A percentile compares a stretch with the other conserved stretches of the same genome.
Evolutionary conservation across 768 basidiomycete species (phyloP).

Genomic region (Lentinula aciculospora): DNA sequence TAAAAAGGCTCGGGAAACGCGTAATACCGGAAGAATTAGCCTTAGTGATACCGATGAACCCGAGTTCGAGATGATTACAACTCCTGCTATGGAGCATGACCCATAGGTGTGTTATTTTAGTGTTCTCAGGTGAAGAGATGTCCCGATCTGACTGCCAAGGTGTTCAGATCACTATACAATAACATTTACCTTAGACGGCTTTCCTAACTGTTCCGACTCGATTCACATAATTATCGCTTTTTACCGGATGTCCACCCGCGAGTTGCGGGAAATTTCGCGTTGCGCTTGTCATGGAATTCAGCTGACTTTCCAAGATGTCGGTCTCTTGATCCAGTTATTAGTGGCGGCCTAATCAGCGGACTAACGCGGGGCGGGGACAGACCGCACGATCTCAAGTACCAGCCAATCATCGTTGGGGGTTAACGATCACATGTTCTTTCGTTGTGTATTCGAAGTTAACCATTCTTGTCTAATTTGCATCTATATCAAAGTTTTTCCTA

Average conservation of each 20-base stretch:
- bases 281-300: no score
- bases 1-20: constrained; percentile 38
- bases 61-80: constrained; percentile 35
- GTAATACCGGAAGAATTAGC: constrained; percentile 9
- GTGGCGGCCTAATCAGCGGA: background rate
- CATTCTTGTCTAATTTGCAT: background rate
- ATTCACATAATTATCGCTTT: background rate
- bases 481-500: background rate
- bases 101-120: constrained; percentile 11
- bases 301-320: no score
- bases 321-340: background rate
- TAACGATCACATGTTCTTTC: constrained; percentile 1
- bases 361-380: background rate
- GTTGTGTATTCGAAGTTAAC: background rate
- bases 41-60: constrained; percentile 25
- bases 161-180: background rate
- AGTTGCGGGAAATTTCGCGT: background rate
- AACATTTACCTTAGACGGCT: background rate
- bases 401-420: background rate
- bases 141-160: background rate
- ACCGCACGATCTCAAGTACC: background rate
- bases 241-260: no score
- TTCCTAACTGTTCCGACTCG: constrained; percentile 1
- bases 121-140: background rate
- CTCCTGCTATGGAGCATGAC: constrained; percentile 19